Percentiles rank a stretch among this genome's conserved stretches.
Evolutionary conservation across 805 yeast species (phyloP).

Genomic region (Pichia heedii): DNA sequence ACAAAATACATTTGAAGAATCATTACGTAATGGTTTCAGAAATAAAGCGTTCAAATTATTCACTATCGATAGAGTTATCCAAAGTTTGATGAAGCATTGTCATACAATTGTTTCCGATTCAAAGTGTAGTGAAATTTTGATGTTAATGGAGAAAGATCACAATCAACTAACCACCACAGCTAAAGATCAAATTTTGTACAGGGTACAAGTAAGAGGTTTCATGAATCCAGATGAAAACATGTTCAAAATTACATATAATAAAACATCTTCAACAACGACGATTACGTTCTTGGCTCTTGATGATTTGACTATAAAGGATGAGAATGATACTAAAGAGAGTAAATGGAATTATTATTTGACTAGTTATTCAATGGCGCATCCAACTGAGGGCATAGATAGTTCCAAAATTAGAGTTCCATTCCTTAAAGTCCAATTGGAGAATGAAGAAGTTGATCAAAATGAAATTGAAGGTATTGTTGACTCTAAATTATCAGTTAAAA

Average conservation of each 20-base stretch:
- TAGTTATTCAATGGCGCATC: conserved; percentile 87
- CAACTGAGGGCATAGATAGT: conserved; percentile 90
- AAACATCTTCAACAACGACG: conserved; percentile 39
- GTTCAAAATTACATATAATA: conserved; percentile 77
- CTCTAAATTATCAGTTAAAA: conserved; percentile 67
- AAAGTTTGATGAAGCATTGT: conserved; percentile 74
- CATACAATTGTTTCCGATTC: conserved; percentile 75
- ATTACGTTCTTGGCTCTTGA: conserved; percentile 83
- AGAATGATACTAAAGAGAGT: conserved; percentile 52
- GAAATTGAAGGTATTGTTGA: conserved; percentile 52
- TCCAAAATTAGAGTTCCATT: conserved; percentile 74
- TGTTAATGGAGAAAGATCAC: conserved; percentile 78
- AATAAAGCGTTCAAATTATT: conserved; percentile 88
- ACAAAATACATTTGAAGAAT: conserved; percentile 91
- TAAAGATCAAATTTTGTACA: conserved; percentile 80
- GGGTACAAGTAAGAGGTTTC: conserved; percentile 75
- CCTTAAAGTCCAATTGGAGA: conserved; percentile 48
- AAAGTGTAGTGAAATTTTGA: conserved; percentile 70
- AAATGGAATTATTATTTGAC: conserved; percentile 91
- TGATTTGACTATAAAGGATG: conserved; percentile 74
- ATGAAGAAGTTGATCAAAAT: conserved; percentile 32
- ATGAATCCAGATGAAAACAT: conserved; percentile 81
- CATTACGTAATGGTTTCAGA: conserved; percentile 88
- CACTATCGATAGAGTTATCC: conserved; percentile 88
- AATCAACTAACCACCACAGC: conserved; percentile 55